Evolutionary conservation across 805 yeast genomes (phyloP), one percentile per base, ranked within the genome.

Genomic region (Candida vartiovaarae): DNA sequence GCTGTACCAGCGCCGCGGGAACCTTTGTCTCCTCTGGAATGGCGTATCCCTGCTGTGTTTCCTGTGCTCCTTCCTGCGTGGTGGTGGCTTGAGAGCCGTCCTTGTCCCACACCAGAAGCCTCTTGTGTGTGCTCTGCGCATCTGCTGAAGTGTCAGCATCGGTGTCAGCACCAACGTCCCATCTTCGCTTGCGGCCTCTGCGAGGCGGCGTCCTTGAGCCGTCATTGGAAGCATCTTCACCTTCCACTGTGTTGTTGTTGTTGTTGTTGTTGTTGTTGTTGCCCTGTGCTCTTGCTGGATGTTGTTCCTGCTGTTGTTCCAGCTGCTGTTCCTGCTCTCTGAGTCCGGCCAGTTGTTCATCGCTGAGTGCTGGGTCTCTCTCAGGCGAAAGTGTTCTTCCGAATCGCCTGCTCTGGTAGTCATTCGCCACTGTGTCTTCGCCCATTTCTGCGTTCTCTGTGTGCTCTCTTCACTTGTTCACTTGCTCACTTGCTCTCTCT

Each of bases 11-110:
- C 15, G 60, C 50, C 29, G 56, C 30, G 10, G 61, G 35, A 38
- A 57, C 48, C 10, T 51, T 59, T 20, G 68, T 67, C 15, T 62
- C 72, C 24, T 77, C 80, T 0, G 86, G 86, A 30, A 80, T 71
- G 49, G 67, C 61, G 49, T 75, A 82, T 0, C 73, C 66, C 20
- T 56, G 20, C 2, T 62, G 8, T 29, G 20, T 31, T 10, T 15
- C 6, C 9, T 31, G 28, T 11, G 33, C 20, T 15, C 20, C 20
- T 25, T 8, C 11, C 15, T 32, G 25, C 23, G 34, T 34, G 23
- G 11, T 15, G 20, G 24, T 6, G 27, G 15, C 15, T 25, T 30
- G 25, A 4, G 10, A 10, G 11, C 31, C 8, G 3, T 43, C 46
- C 5, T 40, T 38, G 5, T 47, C 53, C 52, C 51, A 46, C 34